A percentile compares a stretch with the other conserved stretches of the same genome.
Conservation (phyloP, 352 stramenopile species). For the Blastocystis sp. region DNA sequence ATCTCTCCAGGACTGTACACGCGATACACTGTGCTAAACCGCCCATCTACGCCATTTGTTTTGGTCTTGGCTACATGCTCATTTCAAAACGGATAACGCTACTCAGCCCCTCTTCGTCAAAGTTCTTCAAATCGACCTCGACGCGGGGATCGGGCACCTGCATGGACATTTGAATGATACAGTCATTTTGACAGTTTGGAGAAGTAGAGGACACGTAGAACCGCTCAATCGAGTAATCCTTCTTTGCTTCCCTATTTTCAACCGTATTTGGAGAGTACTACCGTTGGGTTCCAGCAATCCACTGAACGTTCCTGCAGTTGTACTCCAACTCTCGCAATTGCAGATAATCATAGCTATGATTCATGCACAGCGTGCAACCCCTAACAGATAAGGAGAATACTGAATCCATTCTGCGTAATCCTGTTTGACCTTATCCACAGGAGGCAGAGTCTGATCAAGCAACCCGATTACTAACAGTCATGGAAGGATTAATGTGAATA, state of each 20-base stretch:
- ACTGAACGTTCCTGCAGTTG: slow-evolving; percentile 13
- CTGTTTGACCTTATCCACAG: background rate
- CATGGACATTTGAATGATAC: slow-evolving; percentile 14
- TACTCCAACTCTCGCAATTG: slow-evolving; percentile 12
- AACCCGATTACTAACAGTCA: background rate
- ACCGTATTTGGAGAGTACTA: background rate
- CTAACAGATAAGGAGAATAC: slow-evolving; percentile 49
- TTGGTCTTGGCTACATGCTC: background rate
- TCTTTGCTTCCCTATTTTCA: background rate
- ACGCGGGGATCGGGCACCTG: slow-evolving; percentile 15
- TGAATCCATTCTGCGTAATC: slow-evolving; percentile 46
- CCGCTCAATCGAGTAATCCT: slow-evolving; percentile 23
- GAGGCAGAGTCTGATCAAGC: background rate
- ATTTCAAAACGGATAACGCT: background rate
- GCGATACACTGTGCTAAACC: slow-evolving; percentile 2
- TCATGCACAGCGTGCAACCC: background rate
- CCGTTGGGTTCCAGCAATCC: slow-evolving; percentile 8
- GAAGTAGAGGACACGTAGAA: slow-evolving; percentile 24
- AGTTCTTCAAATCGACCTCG: slow-evolving; percentile 27
- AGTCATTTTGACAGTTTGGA: background rate
- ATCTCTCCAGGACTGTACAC: slow-evolving; percentile 3
- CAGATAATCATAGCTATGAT: slow-evolving; percentile 62
- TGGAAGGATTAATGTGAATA: background rate
- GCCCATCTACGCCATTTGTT: background rate
- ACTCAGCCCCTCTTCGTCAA: slow-evolving; percentile 33